These are phyloP conservation scores for Talaromyces wortmannii DNA, from an alignment of 495 filamentous ascomycete genomes.

Conservation along the genomic window DNA sequence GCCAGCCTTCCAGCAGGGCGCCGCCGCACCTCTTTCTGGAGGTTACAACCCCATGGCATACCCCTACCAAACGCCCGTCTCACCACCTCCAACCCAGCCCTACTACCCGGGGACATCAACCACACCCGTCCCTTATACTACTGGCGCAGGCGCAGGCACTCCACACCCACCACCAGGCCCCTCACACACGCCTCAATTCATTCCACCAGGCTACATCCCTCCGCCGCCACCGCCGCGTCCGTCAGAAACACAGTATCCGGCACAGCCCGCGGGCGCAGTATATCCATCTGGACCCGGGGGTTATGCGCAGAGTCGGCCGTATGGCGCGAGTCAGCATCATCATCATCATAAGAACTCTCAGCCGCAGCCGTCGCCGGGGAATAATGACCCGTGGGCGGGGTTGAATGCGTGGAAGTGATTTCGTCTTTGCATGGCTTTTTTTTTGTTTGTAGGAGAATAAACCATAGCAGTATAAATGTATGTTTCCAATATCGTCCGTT, in stretches of 20 bases:
- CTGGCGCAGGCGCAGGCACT: slow-evolving; percentile 13
- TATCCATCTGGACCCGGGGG: slow-evolving; percentile 55
- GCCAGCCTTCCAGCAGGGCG: slow-evolving; percentile 41
- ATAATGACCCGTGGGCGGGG: slow-evolving; percentile 75
- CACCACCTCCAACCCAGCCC: slow-evolving; percentile 33
- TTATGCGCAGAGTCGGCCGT: slow-evolving; percentile 42
- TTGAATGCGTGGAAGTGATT: slow-evolving; percentile 76
- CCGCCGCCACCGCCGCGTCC: slow-evolving; percentile 85
- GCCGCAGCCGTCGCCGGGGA: slow-evolving; percentile 26
- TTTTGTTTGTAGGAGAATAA: no score
- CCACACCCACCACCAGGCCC: slow-evolving; percentile 28
- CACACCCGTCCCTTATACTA: slow-evolving; percentile 25
- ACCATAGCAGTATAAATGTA: no score
- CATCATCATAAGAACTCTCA: slow-evolving; percentile 28
- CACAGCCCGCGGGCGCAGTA: slow-evolving; percentile 28
- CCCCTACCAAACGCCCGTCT: slow-evolving; percentile 39
- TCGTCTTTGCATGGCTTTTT: no score
- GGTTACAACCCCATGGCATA: slow-evolving; percentile 52
- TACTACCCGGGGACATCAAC: slow-evolving; percentile 29
- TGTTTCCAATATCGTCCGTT: no score
- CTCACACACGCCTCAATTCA: slow-evolving; percentile 25
- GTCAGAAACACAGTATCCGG: slow-evolving; percentile 65
- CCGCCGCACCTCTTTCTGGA: slow-evolving; percentile 35
- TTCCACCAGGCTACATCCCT: slow-evolving; percentile 81
- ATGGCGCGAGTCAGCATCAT: slow-evolving; percentile 25